phyloP scores from a whole-genome alignment of 2,329 filamentous ascomycete genomes.

The Domatiomyces catenatus region DNA sequence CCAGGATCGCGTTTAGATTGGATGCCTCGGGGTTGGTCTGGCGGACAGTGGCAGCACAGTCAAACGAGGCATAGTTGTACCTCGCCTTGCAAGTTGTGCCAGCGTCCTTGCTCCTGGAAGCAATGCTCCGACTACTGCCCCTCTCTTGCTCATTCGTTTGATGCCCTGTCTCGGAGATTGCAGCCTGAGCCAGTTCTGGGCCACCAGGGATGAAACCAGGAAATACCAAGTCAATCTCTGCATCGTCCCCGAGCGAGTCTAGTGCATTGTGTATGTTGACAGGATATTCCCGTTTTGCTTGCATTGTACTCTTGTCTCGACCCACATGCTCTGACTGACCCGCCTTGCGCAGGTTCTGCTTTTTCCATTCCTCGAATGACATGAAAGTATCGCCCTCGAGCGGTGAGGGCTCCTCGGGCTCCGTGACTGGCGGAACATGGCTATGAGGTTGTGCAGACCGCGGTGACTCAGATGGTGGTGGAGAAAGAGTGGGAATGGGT shows the following conservation, averaged over 20 bases:
- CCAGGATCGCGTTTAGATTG: constrained; percentile 71
- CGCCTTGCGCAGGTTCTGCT: constrained; percentile 70
- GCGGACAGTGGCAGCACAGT: constrained; percentile 82
- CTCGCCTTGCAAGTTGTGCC: constrained; percentile 95
- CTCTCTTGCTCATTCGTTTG: constrained; percentile 14
- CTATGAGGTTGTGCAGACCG: constrained; percentile 3
- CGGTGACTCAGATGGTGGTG: background rate
- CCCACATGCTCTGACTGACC: constrained; percentile 62
- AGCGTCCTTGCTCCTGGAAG: constrained; percentile 70
- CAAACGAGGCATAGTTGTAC: constrained; percentile 94
- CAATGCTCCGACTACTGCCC: constrained; percentile 35
- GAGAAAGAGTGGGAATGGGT: background rate
- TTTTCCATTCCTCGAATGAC: constrained; percentile 98
- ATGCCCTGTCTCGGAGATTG: constrained; percentile 12
- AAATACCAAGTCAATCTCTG: constrained; percentile 67
- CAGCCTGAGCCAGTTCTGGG: constrained; percentile 16
- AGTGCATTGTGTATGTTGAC: constrained; percentile 51
- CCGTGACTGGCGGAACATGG: constrained; percentile 20
- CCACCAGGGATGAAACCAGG: constrained; percentile 41
- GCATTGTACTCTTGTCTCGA: constrained; percentile 6
- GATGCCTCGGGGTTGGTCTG: constrained; percentile 80
- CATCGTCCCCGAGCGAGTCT: constrained; percentile 71
- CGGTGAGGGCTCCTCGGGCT: constrained; percentile 47
- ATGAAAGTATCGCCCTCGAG: constrained; percentile 70
- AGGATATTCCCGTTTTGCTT: constrained; percentile 30